These are phyloP conservation scores for Mercurialis annua DNA, from an alignment of 345 rosid species.

Conservation along the genomic window DNA sequence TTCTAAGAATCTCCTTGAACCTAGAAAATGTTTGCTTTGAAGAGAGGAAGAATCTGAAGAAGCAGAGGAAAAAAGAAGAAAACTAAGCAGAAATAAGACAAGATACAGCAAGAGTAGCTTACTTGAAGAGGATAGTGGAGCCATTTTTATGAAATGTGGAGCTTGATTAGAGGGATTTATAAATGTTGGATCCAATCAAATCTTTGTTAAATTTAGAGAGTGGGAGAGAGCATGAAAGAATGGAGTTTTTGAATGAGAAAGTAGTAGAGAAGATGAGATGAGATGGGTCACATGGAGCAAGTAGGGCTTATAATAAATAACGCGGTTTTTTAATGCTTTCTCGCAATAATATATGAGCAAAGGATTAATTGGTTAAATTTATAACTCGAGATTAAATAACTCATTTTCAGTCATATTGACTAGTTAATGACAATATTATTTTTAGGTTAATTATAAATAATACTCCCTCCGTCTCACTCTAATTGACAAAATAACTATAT, in stretches of 20 bases:
- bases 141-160: constrained; percentile 34
- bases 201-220: not conserved
- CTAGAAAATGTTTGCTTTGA: constrained; percentile 30
- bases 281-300: constrained; percentile 41
- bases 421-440: too few species aligned
- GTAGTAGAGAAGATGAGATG: constrained; percentile 16
- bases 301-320: not conserved
- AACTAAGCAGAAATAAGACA: constrained; percentile 35
- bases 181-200: constrained; percentile 28
- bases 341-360: not conserved
- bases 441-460: too few species aligned
- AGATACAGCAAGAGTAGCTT: constrained; percentile 43
- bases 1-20: constrained; percentile 39
- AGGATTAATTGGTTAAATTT: not conserved
- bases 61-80: constrained; percentile 5
- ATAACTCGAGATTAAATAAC: too few species aligned
- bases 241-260: constrained; percentile 31
- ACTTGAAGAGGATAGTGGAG: constrained; percentile 41
- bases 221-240: not conserved
- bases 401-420: too few species aligned
- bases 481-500: too few species aligned
- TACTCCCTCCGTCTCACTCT: too few species aligned
- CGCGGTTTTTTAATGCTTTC: constrained; percentile 17
- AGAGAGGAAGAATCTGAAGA: constrained; percentile 32
- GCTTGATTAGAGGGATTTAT: not conserved